Base-by-base conservation (phyloP, 495 filamentous ascomycete species). In the Paragyromitra xinjiangensis region DNA sequence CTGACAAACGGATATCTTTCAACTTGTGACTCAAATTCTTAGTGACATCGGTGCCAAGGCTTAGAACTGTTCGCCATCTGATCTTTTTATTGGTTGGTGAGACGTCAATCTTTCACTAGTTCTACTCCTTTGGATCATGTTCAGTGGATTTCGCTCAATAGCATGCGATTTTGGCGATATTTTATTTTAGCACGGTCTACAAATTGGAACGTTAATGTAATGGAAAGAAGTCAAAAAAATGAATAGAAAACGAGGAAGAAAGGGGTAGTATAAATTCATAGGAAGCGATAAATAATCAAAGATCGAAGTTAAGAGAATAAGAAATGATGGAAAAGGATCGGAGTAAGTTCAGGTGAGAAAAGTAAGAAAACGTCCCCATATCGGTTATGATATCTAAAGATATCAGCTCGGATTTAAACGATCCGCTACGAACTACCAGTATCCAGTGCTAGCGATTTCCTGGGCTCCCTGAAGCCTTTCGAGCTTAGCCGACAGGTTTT, bases 401-500 rank as follows among this genome's bases (percentile, higher is more conserved):
- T 22, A 6, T 11, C 34, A 50, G 7, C 16, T 44, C 11, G 19
- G 12, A 2, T 24, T 26, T 39, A 50, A 62, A 14, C 4, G 29
- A n/a, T 44, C 45, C 12, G 39, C n/a, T n/a, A 37, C 16, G 48
- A 8, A 68, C 53, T 69, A 77, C 69, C 74, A 77, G 16, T 81
- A 81, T 14, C 78, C 78, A 11, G 66, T 26, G 16, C 68, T 80
- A 4, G 80, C 79, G 50, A 86, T 83, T 44, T 80, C 83, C 62
- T 78, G 82, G 4, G 83, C 85, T 8, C 80, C 76, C 56, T 85
- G 81, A n/a, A 88, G 80, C 56, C 85, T 85, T 19, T 73, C 68
- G 9, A 87, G 83, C 73, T 87, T 82, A 53, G 83, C 83, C 2
- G 58, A 79, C 64, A 88, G 39, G 2, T 80, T 74, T 2, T n/a